Percentiles rank a stretch among this genome's conserved stretches.
These are phyloP conservation scores for Solanum hybrid DNA, from an alignment of 305 asterid genomes.

Conservation along the genomic window DNA sequence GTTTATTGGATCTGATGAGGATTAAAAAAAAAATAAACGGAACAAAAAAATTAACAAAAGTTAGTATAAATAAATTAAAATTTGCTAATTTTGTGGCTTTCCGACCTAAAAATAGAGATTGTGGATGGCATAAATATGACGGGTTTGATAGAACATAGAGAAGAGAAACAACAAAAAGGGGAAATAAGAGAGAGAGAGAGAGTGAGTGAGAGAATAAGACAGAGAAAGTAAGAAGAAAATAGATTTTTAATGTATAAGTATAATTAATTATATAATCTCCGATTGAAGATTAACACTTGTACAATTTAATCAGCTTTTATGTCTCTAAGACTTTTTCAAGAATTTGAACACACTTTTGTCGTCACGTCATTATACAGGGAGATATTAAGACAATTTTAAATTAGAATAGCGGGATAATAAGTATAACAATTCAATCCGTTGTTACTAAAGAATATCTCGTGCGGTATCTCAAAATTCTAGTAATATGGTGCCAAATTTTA, in stretches of 20 bases:
- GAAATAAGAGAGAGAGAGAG: background rate
- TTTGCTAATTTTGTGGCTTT: background rate
- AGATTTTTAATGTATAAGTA: background rate
- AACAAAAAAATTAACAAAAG: background rate
- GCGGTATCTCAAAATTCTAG: background rate
- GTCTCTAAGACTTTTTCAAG: background rate
- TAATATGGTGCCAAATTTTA: background rate
- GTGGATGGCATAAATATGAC: background rate
- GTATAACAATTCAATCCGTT: background rate
- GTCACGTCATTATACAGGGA: background rate
- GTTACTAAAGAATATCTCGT: background rate
- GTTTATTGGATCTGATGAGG: background rate
- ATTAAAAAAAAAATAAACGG: too few relatives aligned
- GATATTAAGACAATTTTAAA: too few relatives aligned
- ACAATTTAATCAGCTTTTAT: background rate
- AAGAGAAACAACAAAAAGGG: background rate
- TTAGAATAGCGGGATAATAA: background rate
- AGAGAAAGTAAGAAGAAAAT: background rate
- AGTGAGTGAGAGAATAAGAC: background rate
- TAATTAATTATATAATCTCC: too few relatives aligned
- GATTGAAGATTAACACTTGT: background rate
- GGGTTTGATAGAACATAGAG: background rate
- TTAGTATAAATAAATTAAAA: background rate
- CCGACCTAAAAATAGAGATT: background rate
- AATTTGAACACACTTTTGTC: background rate